Evolutionary conservation across 148 eudicot genomes (phyloP).

Genomic region (Fagopyrum tataricum): DNA sequence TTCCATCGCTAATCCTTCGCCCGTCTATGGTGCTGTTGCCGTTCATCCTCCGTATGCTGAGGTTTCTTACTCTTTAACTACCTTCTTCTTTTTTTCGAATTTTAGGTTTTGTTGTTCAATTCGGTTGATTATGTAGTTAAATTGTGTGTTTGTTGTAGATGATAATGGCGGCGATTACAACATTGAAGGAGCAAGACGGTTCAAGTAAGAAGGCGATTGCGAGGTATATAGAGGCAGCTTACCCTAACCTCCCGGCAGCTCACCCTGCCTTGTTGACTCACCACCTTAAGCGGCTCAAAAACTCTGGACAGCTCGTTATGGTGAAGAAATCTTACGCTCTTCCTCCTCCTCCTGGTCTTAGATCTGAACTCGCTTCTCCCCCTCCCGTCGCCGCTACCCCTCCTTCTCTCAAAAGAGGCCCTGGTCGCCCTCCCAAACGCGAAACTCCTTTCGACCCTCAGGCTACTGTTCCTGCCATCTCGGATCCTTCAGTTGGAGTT

Average conservation of each 20-base stretch:
- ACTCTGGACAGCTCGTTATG: slow-evolving; percentile 44
- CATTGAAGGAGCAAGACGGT: slow-evolving; percentile 39
- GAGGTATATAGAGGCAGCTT: slow-evolving; percentile 48
- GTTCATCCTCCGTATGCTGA: slow-evolving; percentile 37
- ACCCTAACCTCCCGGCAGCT: slow-evolving; percentile 49
- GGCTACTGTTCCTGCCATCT: neutral
- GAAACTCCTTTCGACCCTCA: slow-evolving; percentile 11
- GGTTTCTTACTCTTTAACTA: slow-evolving; percentile 11
- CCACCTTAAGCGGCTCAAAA: slow-evolving; percentile 46
- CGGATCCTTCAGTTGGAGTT: slow-evolving; percentile 7
- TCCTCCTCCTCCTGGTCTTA: slow-evolving; percentile 22
- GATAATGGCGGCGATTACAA: slow-evolving; percentile 55
- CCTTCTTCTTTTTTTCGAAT: neutral
- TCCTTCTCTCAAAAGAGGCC: slow-evolving; percentile 29
- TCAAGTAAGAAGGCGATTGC: slow-evolving; percentile 56
- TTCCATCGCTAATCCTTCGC: slow-evolving; percentile 14
- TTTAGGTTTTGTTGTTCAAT: neutral
- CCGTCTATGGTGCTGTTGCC: slow-evolving; percentile 8
- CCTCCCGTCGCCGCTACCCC: slow-evolving; percentile 26
- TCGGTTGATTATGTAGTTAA: neutral
- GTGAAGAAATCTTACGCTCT: slow-evolving; percentile 59
- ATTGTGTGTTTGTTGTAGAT: slow-evolving; percentile 28
- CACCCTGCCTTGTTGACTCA: slow-evolving; percentile 65
- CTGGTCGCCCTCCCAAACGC: slow-evolving; percentile 63
- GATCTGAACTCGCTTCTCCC: slow-evolving; percentile 20